Conservation (phyloP, 495 filamentous ascomycete genomes). For the Lophium mytilinum region DNA sequence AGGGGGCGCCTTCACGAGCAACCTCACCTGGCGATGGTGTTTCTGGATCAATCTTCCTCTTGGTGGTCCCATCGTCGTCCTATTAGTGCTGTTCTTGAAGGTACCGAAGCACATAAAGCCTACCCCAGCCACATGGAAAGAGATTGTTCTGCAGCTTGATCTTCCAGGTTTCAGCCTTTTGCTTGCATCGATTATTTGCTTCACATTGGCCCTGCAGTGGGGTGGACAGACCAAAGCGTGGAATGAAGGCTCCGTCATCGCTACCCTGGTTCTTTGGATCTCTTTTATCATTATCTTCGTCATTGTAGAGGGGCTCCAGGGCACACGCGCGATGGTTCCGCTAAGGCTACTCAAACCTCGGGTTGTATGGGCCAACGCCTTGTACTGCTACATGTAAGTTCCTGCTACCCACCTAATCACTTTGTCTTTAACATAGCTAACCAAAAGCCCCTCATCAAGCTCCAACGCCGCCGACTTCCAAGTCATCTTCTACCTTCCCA, state of each 20-base stretch:
- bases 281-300: slow-evolving; percentile 1
- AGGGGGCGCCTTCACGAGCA: slow-evolving; percentile 3
- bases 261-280: slow-evolving; percentile 13
- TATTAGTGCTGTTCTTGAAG: slow-evolving; percentile 27
- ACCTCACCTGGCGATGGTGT: slow-evolving; percentile 13
- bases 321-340: background rate
- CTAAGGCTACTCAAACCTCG: background rate
- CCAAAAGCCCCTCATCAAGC: background rate
- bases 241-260: slow-evolving; percentile 18
- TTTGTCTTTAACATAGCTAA: background rate
- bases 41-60: slow-evolving; percentile 25
- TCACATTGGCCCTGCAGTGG: slow-evolving; percentile 27
- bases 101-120: slow-evolving; percentile 16
- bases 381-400: slow-evolving; percentile 5
- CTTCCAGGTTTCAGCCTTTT: slow-evolving; percentile 23
- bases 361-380: background rate
- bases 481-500: background rate
- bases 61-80: slow-evolving; percentile 22
- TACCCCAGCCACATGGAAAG: slow-evolving; percentile 15
- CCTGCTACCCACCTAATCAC: too few relatives aligned
- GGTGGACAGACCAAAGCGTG: slow-evolving; percentile 19
- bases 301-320: background rate
- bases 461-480: background rate
- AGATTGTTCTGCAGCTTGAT: slow-evolving; percentile 35
- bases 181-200: slow-evolving; percentile 19